Conservation (phyloP, 1,139 yeast species). For the Wickerhamomyces sp. region DNA sequence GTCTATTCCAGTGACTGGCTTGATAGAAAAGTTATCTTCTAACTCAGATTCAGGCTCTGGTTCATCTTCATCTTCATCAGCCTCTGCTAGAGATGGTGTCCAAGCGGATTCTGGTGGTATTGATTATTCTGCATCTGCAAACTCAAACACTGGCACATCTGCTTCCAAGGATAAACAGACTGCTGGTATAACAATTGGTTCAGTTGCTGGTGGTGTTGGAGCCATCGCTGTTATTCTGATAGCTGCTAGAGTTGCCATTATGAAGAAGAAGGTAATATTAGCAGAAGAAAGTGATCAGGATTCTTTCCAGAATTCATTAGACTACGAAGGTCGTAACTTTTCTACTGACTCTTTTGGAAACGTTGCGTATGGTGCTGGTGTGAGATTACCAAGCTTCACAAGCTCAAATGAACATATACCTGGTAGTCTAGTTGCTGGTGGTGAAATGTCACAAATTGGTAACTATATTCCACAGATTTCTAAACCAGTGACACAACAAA, state of each 20-base stretch:
- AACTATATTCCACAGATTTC: slow-evolving; percentile 35
- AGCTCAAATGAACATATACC: background rate
- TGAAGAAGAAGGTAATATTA: slow-evolving; percentile 26
- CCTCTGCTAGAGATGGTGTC: slow-evolving; percentile 9
- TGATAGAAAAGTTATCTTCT: slow-evolving; percentile 27
- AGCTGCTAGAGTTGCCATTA: slow-evolving; percentile 32
- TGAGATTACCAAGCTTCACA: slow-evolving; percentile 11
- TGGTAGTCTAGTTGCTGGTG: background rate
- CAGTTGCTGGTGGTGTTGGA: slow-evolving; percentile 59
- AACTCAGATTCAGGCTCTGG: slow-evolving; percentile 19
- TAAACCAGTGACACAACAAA: slow-evolving; percentile 43
- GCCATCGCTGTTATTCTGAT: slow-evolving; percentile 50
- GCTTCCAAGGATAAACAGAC: slow-evolving; percentile 10
- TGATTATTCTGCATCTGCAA: slow-evolving; percentile 23
- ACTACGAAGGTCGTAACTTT: slow-evolving; percentile 17
- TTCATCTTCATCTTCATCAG: slow-evolving; percentile 12
- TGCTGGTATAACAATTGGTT: slow-evolving; percentile 42
- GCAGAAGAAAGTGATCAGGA: slow-evolving; percentile 16
- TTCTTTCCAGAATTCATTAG: slow-evolving; percentile 17
- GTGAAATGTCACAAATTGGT: slow-evolving; percentile 20
- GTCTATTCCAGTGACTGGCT: slow-evolving; percentile 57
- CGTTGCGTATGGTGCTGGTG: slow-evolving; percentile 24
- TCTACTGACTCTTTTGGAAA: slow-evolving; percentile 25
- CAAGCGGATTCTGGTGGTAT: slow-evolving; percentile 28
- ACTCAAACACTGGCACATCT: slow-evolving; percentile 1